Percentiles rank a stretch among this genome's conserved stretches.
phyloP scores from a whole-genome alignment of 2,329 filamentous ascomycete genomes.

The Metarhizium rileyi region DNA sequence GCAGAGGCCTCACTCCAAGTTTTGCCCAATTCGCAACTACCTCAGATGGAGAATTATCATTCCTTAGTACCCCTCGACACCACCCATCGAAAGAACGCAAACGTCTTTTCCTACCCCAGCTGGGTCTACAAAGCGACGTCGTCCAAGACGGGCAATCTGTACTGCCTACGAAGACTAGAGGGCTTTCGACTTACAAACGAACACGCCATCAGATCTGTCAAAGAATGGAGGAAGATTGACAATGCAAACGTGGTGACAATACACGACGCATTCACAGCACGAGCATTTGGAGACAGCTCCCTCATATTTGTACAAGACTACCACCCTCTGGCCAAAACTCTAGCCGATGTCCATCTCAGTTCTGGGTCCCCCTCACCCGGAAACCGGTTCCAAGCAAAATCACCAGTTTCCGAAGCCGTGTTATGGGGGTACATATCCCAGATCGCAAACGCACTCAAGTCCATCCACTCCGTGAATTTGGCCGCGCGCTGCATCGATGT shows the following conservation, averaged over 20 bases:
- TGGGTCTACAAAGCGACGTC: constrained; percentile 96
- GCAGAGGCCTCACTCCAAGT: constrained; percentile 76
- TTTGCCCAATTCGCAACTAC: constrained; percentile 66
- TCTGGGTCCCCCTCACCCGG: constrained; percentile 25
- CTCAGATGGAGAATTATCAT: constrained; percentile 80
- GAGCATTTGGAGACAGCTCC: constrained; percentile 89
- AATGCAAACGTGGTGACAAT: constrained; percentile 77
- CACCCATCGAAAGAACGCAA: constrained; percentile 65
- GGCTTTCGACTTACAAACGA: constrained; percentile 84
- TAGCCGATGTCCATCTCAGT: constrained; percentile 70
- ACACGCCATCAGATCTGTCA: constrained; percentile 74
- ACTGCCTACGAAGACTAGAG: constrained; percentile 78
- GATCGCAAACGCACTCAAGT: constrained; percentile 76
- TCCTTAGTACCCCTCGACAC: constrained; percentile 85
- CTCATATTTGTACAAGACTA: constrained; percentile 92
- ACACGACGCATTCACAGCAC: constrained; percentile 86
- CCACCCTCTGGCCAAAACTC: constrained; percentile 80
- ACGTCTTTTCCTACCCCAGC: constrained; percentile 76
- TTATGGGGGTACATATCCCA: constrained; percentile 92
- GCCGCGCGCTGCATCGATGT: constrained; percentile 80
- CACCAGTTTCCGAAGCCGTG: constrained; percentile 56
- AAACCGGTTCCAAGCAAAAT: constrained; percentile 35
- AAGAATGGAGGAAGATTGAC: constrained; percentile 79
- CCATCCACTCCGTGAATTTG: constrained; percentile 71
- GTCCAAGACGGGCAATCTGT: constrained; percentile 79